Evolutionary conservation across 73 alveolate species (phyloP).

Genomic region (Symbiodinium natans): DNA sequence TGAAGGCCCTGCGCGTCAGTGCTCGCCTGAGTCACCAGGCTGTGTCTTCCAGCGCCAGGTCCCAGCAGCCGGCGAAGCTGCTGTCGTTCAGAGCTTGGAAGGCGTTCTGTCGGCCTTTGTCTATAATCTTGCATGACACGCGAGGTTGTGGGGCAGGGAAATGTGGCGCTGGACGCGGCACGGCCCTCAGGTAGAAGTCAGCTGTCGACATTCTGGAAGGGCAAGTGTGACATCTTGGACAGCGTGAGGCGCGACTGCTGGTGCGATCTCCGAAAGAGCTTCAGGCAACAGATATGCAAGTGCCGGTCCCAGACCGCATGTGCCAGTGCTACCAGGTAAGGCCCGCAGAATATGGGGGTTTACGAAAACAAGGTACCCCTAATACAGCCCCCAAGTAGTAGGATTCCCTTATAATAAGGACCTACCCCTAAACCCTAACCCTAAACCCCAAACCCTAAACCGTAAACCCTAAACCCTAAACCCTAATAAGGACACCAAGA

Average conservation of each 20-base stretch:
- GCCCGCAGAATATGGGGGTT: no score
- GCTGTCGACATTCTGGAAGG: conserved; percentile 12
- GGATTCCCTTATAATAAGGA: no score
- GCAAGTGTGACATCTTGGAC: no score
- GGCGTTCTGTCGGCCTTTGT: no score
- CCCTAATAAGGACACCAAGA: not conserved
- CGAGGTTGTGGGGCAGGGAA: conserved; percentile 95
- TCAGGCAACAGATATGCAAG: conserved; percentile 73
- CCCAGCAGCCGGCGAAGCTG: conserved; percentile 43
- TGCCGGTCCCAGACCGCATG: not conserved
- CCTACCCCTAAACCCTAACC: no score
- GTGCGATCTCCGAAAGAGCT: conserved; percentile 69
- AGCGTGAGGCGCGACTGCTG: conserved; percentile 20
- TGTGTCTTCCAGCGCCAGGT: no score
- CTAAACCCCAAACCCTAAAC: not conserved
- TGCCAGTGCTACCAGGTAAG: no score
- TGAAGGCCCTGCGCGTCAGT: no score
- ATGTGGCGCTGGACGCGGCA: conserved; percentile 96
- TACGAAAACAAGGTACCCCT: no score
- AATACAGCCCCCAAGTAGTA: no score
- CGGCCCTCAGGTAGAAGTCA: conserved; percentile 24
- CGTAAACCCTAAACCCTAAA: not conserved
- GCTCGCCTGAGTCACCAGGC: no score
- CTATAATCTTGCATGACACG: no score
- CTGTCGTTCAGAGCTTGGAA: conserved; percentile 20